A percentile compares a stretch with the other conserved stretches of the same genome.
These are phyloP conservation scores for Calonectria crousiana DNA, from an alignment of 2,329 filamentous ascomycete species.

Conservation along the genomic window DNA sequence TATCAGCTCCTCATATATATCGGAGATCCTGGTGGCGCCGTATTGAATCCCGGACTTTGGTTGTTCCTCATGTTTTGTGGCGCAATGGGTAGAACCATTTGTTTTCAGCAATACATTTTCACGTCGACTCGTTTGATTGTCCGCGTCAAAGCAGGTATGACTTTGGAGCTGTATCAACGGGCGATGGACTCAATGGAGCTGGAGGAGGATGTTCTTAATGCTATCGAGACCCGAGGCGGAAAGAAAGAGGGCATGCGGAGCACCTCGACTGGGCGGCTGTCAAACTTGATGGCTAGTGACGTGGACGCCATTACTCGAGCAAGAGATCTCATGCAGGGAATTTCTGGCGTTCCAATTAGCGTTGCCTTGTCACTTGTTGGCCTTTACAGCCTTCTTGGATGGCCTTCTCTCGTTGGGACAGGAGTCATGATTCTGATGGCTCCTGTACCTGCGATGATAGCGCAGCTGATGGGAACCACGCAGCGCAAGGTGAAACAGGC, in stretches of 20 bases:
- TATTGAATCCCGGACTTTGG: not conserved
- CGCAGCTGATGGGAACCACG: not conserved
- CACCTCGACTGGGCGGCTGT: not conserved
- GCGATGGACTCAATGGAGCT: not conserved
- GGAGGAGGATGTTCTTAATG: not conserved
- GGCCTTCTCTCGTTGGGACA: not conserved
- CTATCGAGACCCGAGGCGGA: not conserved
- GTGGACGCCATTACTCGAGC: not conserved
- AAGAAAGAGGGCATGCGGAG: not conserved
- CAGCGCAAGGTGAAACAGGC: slow-evolving; percentile 58
- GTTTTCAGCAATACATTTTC: not conserved
- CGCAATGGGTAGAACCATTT: not conserved
- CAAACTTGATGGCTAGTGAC: slow-evolving; percentile 3
- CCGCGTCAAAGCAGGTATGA: not conserved
- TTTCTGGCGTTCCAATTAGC: not conserved
- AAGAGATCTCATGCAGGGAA: not conserved
- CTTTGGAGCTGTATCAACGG: not conserved
- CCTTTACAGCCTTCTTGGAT: not conserved
- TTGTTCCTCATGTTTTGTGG: not conserved
- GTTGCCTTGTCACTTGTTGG: not conserved
- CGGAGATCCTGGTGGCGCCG: not conserved
- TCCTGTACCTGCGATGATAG: not conserved
- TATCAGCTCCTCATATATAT: not conserved
- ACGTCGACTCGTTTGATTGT: not conserved
- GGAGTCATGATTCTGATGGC: not conserved